Percentiles rank a stretch among this genome's conserved stretches.
Conservation (phyloP, 192 early-diverging fungal genomes). For the Backusella psychrophila region DNA sequence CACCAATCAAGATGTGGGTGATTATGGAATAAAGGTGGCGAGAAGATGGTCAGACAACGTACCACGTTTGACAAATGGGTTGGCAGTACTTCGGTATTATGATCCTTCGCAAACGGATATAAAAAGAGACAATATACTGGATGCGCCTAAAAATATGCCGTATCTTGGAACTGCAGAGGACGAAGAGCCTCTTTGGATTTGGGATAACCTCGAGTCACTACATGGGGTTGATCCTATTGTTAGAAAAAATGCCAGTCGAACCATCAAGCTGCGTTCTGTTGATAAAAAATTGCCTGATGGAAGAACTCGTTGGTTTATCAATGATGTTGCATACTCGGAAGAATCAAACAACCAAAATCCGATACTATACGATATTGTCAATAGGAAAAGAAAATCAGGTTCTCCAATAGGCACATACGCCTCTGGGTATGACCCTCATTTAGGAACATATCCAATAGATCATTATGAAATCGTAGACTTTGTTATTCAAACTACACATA, state of each 20-base stretch:
- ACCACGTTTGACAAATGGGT: conserved; percentile 14
- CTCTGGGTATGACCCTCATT: conserved; percentile 25
- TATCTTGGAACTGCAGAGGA: neutral
- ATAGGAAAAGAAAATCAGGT: neutral
- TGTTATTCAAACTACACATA: conserved; percentile 29
- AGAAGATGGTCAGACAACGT: conserved; percentile 21
- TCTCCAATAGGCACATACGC: neutral
- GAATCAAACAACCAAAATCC: neutral
- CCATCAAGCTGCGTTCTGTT: conserved; percentile 11
- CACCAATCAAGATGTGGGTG: conserved; percentile 22
- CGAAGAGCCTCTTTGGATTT: conserved; percentile 18
- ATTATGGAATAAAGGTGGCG: conserved; percentile 31
- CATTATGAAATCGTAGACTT: conserved; percentile 33
- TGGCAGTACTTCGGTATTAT: conserved; percentile 22
- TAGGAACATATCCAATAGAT: conserved; percentile 27
- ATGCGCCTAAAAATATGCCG: neutral
- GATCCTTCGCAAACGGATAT: neutral
- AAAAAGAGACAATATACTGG: neutral
- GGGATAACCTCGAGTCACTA: conserved; percentile 16
- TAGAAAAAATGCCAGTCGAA: conserved; percentile 1
- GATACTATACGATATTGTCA: conserved; percentile 17
- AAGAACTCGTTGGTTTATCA: conserved; percentile 20
- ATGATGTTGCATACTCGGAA: conserved; percentile 19
- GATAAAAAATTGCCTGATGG: conserved; percentile 14
- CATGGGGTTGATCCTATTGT: conserved; percentile 16